Evolutionary conservation across 2,329 filamentous ascomycete species (phyloP), one percentile per base, ranked within the genome.

Genomic region (Apiospora koreana): DNA sequence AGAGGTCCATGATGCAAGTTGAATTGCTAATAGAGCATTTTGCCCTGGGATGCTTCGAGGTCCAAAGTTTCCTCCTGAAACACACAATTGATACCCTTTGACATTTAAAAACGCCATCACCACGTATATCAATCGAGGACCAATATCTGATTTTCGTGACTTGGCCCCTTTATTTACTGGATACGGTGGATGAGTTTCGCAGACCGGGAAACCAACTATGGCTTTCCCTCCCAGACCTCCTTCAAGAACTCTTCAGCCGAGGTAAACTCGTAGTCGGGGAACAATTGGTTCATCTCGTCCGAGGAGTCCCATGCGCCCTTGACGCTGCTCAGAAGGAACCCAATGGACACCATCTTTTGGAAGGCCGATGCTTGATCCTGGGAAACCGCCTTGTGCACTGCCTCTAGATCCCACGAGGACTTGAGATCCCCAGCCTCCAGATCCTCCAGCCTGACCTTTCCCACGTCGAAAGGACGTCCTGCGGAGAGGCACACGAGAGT

Each of bases 401-500:
- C 74, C 58, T 73, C 25, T 38, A 84, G 75, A 25, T 77, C 70
- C 86, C 86, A 87, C 3, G 80, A 81, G 0, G 81, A 77, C 18
- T 80, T 80, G 2, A 84, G 72, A 16, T 70, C 69, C 8, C 85
- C 86, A 3, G 77, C 80, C 73, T 83, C 76, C 6, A 89, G 81
- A 73, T 89, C 86, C 67, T 82, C 80, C 0, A 80, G 68, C 45
- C 80, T 81, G 1, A 89, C 77, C n/a, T 80, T 80, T 5, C 87
- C 84, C 12, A 88, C 73, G 0, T 71, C 68, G 69, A 86, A 85
- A 6, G 78, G 70, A 4, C 71, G 65, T 14, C 80, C 80, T 83
- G 54, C 23, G 45, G n/a, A 9, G 1, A 2, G 8, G 31, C 9
- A n/a, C 1, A 58, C 68, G 66, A 75, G 1, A 77, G 62, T 65